Conservation (phyloP, 2,329 filamentous ascomycete genomes). For the Bipolaris victoriae region DNA sequence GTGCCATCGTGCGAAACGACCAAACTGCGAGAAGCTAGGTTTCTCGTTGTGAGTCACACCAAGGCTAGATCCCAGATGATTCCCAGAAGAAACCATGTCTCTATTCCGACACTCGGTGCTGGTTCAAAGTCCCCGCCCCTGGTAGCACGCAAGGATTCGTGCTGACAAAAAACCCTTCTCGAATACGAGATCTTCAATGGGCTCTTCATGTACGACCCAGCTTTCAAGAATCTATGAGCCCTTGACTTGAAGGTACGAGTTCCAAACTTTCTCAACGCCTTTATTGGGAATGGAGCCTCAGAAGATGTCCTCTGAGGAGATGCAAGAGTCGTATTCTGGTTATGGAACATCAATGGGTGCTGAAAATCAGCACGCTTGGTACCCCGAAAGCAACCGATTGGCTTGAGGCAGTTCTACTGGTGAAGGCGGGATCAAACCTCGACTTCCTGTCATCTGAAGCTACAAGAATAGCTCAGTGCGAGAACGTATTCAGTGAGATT, state of each 20-base stretch:
- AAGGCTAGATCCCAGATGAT: conserved; percentile 26
- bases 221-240: not conserved
- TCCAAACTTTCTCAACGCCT: conserved; percentile 13
- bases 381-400: conserved; percentile 28
- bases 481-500: conserved; percentile 18
- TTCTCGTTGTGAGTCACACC: conserved; percentile 26
- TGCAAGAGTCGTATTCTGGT: conserved; percentile 7
- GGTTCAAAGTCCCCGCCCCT: conserved; percentile 27
- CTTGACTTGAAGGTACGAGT: not conserved
- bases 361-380: conserved; percentile 28
- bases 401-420: conserved; percentile 19
- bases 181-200: not conserved
- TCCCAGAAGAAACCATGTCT: conserved; percentile 16
- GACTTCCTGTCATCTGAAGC: conserved; percentile 23
- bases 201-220: not conserved
- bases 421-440: conserved; percentile 19
- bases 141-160: not conserved
- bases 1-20: not conserved
- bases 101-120: conserved; percentile 28
- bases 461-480: conserved; percentile 13
- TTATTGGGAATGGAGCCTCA: conserved; percentile 15
- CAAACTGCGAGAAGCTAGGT: conserved; percentile 25
- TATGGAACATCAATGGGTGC: not conserved
- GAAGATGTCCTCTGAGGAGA: conserved; percentile 18
- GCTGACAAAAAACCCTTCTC: not conserved